A percentile compares a stretch with the other conserved stretches of the same genome.
Evolutionary conservation across 2,329 filamentous ascomycete species (phyloP).

Genomic region (Clarireedia paspali): DNA sequence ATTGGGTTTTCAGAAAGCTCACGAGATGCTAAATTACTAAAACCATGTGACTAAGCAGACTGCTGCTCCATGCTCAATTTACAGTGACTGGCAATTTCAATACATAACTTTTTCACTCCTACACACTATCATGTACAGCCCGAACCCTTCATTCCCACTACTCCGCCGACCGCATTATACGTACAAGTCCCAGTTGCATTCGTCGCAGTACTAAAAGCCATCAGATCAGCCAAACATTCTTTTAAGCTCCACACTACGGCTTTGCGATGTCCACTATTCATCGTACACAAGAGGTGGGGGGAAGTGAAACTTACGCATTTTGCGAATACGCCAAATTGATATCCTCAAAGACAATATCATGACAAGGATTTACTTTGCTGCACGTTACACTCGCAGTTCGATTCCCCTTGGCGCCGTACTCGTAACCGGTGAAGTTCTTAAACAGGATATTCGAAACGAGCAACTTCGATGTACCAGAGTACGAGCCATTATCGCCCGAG

Average conservation of each 20-base stretch:
- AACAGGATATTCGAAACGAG: constrained; percentile 41
- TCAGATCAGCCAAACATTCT: not conserved
- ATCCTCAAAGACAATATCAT: constrained; percentile 40
- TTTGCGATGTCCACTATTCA: too few relatives aligned
- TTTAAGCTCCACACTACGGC: too few relatives aligned
- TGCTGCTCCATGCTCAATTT: too few relatives aligned
- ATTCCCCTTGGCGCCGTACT: constrained; percentile 28
- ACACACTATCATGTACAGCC: constrained; percentile 16
- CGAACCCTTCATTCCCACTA: constrained; percentile 26
- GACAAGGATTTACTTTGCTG: constrained; percentile 41
- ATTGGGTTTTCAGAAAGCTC: too few relatives aligned
- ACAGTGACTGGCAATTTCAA: not conserved
- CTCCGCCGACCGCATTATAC: constrained; percentile 23
- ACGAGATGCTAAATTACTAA: too few relatives aligned
- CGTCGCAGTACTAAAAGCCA: constrained; percentile 3
- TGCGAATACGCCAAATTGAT: constrained; percentile 24
- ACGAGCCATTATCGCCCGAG: constrained; percentile 42
- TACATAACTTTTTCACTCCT: not conserved
- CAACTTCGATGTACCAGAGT: constrained; percentile 42
- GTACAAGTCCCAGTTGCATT: constrained; percentile 27
- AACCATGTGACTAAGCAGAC: too few relatives aligned
- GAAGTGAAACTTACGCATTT: not conserved
- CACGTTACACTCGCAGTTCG: constrained; percentile 39
- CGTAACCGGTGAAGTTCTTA: constrained; percentile 43
- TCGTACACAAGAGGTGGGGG: too few relatives aligned